Evolutionary conservation across 2,329 filamentous ascomycete genomes (phyloP).

Genomic region (Talaromyces verruculosus): DNA sequence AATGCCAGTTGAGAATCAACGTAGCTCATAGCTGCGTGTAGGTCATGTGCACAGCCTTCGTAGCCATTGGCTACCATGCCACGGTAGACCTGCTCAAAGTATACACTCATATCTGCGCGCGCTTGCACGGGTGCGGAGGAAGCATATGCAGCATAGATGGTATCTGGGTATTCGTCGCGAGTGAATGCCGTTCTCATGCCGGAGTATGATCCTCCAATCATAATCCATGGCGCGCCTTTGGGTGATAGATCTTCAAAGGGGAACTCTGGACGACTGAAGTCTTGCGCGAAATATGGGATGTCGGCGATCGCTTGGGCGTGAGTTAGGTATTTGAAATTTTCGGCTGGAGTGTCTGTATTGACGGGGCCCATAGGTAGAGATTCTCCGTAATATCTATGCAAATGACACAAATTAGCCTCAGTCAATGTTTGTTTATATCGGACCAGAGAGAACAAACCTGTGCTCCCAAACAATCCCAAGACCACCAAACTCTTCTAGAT

Average conservation of each 20-base stretch:
- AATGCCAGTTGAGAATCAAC: constrained; percentile 50
- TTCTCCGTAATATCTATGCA: constrained; percentile 44
- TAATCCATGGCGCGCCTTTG: constrained; percentile 45
- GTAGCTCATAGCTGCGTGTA: constrained; percentile 50
- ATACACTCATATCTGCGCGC: constrained; percentile 51
- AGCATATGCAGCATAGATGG: constrained; percentile 42
- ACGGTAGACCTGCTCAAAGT: constrained; percentile 52
- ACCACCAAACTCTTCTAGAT: constrained; percentile 38
- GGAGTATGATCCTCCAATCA: constrained; percentile 49
- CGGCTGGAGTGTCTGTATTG: constrained; percentile 36
- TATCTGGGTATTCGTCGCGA: constrained; percentile 45
- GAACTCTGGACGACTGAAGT: constrained; percentile 37
- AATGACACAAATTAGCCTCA: constrained; percentile 4
- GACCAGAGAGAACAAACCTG: constrained; percentile 37
- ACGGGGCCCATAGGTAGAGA: constrained; percentile 40
- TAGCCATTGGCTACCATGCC: constrained; percentile 52
- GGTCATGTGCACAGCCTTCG: constrained; percentile 52
- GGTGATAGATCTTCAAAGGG: constrained; percentile 41
- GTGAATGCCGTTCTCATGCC: constrained; percentile 47
- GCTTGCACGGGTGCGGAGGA: constrained; percentile 50
- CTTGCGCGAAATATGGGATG: constrained; percentile 46
- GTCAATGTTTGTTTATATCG: not conserved
- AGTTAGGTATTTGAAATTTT: constrained; percentile 45
- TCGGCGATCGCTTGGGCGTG: constrained; percentile 48
- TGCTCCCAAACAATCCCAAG: constrained; percentile 47